Conservation (phyloP, 139 green algal genomes). For the Yamagishiella unicocca region DNA sequence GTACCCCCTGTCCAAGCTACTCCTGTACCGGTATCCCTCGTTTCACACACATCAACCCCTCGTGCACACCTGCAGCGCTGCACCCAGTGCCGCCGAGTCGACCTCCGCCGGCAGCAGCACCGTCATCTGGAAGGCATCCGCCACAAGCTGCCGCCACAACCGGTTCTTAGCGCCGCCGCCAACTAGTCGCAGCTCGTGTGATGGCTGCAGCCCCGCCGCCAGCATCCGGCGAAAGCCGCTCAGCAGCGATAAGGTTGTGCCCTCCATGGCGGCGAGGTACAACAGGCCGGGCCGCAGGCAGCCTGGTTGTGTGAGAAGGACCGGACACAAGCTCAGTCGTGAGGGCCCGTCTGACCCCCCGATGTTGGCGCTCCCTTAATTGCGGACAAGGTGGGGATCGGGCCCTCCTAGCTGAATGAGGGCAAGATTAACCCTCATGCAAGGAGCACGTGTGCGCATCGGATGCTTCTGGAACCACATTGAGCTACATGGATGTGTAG, state of each 20-base stretch:
- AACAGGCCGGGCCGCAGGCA: slow-evolving; percentile 74
- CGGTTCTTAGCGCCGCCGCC: slow-evolving; percentile 85
- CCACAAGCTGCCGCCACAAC: slow-evolving; percentile 88
- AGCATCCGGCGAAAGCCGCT: slow-evolving; percentile 64
- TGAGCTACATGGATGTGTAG: too few species aligned
- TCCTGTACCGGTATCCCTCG: too few species aligned
- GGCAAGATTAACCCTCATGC: too few species aligned
- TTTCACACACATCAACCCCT: not conserved
- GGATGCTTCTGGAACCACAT: too few species aligned
- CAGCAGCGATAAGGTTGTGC: slow-evolving; percentile 83
- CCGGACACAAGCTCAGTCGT: too few species aligned
- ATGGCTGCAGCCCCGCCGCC: slow-evolving; percentile 57
- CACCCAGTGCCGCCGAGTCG: slow-evolving; percentile 88
- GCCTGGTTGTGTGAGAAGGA: slow-evolving; percentile 7
- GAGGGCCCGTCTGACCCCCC: too few species aligned
- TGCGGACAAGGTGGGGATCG: too few species aligned
- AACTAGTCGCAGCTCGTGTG: slow-evolving; percentile 74
- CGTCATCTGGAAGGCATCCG: slow-evolving; percentile 76
- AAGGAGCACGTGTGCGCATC: too few species aligned
- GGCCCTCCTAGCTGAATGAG: too few species aligned
- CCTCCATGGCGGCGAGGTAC: slow-evolving; percentile 91
- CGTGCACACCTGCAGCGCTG: slow-evolving; percentile 86
- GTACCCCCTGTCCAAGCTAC: not conserved
- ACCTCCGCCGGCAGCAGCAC: slow-evolving; percentile 72
- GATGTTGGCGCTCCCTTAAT: too few species aligned